These are phyloP conservation scores for Ocimum tenuiflorum DNA, from an alignment of 257 asterid species.

Conservation along the genomic window DNA sequence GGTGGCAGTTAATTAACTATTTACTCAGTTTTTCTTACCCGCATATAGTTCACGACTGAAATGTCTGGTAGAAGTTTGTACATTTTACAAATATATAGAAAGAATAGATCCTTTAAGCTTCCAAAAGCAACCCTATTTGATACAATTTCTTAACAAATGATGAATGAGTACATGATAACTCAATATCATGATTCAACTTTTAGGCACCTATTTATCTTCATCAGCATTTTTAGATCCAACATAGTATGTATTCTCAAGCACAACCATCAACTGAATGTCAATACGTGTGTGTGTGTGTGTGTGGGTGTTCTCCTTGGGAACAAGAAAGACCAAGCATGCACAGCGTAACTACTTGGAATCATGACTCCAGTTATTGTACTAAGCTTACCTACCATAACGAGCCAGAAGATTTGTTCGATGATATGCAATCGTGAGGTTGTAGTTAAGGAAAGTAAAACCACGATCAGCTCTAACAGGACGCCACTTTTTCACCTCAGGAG, in stretches of 20 bases:
- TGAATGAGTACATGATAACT: slow-evolving; percentile 7
- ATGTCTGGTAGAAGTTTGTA: too few relatives aligned
- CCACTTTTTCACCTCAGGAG: slow-evolving; percentile 80
- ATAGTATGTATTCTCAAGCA: background rate
- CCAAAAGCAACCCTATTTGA: too few relatives aligned
- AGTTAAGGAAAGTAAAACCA: slow-evolving; percentile 73
- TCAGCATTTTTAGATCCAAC: background rate
- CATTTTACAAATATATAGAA: too few relatives aligned
- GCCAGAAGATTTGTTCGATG: slow-evolving; percentile 93
- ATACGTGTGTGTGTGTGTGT: background rate
- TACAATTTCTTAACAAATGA: background rate
- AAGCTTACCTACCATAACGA: slow-evolving; percentile 92
- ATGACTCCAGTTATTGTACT: slow-evolving; percentile 2
- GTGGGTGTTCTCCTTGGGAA: background rate
- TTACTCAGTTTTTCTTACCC: too few relatives aligned
- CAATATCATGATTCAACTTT: background rate
- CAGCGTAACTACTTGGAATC: background rate
- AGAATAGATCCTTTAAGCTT: too few relatives aligned
- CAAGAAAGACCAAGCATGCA: background rate
- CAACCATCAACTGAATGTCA: background rate
- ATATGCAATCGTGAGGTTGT: slow-evolving; percentile 85
- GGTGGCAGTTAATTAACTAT: too few relatives aligned
- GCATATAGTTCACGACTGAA: too few relatives aligned
- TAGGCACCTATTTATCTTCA: background rate
- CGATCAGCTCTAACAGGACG: slow-evolving; percentile 96